These are phyloP conservation scores for Hymenoscyphus albidus DNA, from an alignment of 2,329 filamentous ascomycete species.

Conservation along the genomic window DNA sequence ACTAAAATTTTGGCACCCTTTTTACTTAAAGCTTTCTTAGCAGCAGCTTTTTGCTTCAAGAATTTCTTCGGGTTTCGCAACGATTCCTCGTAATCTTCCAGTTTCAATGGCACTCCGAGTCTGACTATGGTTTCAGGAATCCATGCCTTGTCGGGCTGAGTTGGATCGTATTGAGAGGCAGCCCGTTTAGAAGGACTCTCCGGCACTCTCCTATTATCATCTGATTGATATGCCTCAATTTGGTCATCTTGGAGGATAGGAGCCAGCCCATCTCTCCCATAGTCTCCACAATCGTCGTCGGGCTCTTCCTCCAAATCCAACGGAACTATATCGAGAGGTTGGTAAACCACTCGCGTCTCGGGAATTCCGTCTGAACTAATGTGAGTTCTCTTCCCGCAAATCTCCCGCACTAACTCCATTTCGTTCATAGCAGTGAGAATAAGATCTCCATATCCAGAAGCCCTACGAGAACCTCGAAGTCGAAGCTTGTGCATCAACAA, in stretches of 20 bases:
- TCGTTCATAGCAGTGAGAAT: conserved; percentile 44
- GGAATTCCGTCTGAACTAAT: conserved; percentile 68
- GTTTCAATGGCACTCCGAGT: conserved; percentile 60
- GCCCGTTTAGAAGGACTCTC: conserved; percentile 35
- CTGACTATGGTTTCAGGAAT: conserved; percentile 61
- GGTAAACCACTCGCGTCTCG: conserved; percentile 75
- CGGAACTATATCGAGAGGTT: conserved; percentile 71
- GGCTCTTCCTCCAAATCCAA: conserved; percentile 72
- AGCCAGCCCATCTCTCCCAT: conserved; percentile 51
- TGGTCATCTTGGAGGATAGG: conserved; percentile 64
- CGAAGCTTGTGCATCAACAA: conserved; percentile 62
- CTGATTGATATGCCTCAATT: conserved; percentile 37
- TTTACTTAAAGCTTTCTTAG: conserved; percentile 28
- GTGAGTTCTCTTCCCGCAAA: conserved; percentile 67
- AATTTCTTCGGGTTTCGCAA: conserved; percentile 28
- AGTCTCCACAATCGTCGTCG: conserved; percentile 42
- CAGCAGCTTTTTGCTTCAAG: conserved; percentile 22
- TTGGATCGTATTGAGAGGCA: conserved; percentile 58
- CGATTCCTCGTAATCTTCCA: conserved; percentile 60
- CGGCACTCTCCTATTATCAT: conserved; percentile 22
- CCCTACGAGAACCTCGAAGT: conserved; percentile 39
- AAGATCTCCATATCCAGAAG: conserved; percentile 34
- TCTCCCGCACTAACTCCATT: conserved; percentile 55
- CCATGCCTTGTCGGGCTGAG: conserved; percentile 63
- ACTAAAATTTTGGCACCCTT: conserved; percentile 29